Evolutionary conservation across 306 rosid species (phyloP), one percentile per base, ranked within the genome.

Genomic region (Quercus gilva): DNA sequence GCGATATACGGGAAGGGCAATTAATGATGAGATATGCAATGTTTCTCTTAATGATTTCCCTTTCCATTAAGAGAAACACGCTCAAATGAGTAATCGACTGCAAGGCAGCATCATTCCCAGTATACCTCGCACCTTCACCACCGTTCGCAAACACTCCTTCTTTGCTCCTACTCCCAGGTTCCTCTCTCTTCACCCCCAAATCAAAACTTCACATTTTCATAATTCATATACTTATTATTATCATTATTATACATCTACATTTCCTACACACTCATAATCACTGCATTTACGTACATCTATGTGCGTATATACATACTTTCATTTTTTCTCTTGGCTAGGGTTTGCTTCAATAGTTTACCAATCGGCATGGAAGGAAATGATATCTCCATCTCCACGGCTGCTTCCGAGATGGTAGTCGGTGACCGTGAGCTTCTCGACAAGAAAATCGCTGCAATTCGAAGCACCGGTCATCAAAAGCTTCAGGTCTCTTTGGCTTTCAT

Each of bases 391-490:
- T 41, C 45, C 45, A 41, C 11, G 45, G 45, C 8, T 20, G 75
- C 45, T 51, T 71, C 86, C 10, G 89, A 82, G 73, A 55, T 63
- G 60, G 56, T 85, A 9, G 84, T 85, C 74, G 82, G 57, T 78
- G 86, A 87, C 78, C 80, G 87, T 71, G 71, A 75, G 45, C 79
- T 58, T 13, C 82, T 92, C 45, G 84, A 77, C 49, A 64, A 73
- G 51, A 92, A 92, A 84, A 81, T 86, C 43, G 51, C 78, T 5
- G 87, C 90, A n/a, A 86, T 92, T 83, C 90, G 93, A 37, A 76
- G 15, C 43, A 89, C 76, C 41, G 95, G 97, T 72, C 86, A 88
- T 49, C 52, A 79, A 18, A 92, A 90, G 79, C 89, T 92, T 52
- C 93, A 92, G 92, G 97, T 92, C 76, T 52, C 60, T 53, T 76